A percentile compares a stretch with the other conserved stretches of the same genome.
phyloP scores from a whole-genome alignment of 225 moss, liverwort and hornwort species.

The Pseudisothecium myosuroides region DNA sequence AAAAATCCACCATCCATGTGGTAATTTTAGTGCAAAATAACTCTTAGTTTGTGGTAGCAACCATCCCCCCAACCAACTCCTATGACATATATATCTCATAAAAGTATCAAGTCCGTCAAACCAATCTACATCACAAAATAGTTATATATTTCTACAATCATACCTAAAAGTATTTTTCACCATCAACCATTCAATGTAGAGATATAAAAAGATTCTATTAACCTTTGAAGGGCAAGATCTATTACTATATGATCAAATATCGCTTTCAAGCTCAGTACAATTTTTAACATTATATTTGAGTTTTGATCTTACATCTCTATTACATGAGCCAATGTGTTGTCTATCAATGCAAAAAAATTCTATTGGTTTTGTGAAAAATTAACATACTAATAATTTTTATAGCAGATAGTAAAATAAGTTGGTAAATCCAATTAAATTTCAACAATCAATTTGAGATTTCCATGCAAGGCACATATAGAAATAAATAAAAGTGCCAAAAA shows the following conservation, averaged over 20 bases:
- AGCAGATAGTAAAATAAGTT: background rate
- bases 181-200: background rate
- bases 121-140: conserved; percentile 21
- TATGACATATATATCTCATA: conserved; percentile 49
- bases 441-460: background rate
- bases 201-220: background rate
- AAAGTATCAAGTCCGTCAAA: conserved; percentile 61
- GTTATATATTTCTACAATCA: too few relatives aligned
- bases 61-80: conserved; percentile 54
- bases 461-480: background rate
- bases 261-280: fast-evolving
- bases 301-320: background rate
- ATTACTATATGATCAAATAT: background rate
- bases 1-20: conserved; percentile 67
- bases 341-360: background rate
- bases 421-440: background rate
- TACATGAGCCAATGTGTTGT: background rate
- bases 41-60: conserved; percentile 51
- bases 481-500: background rate
- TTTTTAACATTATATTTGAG: background rate
- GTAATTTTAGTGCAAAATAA: conserved; percentile 44
- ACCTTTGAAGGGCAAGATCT: fast-evolving
- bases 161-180: background rate
- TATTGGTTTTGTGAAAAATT: background rate
- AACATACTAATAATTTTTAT: too few relatives aligned